These are phyloP conservation scores for Myrmaecium sp. DNA, from an alignment of 2,329 filamentous ascomycete species.

Conservation along the genomic window DNA sequence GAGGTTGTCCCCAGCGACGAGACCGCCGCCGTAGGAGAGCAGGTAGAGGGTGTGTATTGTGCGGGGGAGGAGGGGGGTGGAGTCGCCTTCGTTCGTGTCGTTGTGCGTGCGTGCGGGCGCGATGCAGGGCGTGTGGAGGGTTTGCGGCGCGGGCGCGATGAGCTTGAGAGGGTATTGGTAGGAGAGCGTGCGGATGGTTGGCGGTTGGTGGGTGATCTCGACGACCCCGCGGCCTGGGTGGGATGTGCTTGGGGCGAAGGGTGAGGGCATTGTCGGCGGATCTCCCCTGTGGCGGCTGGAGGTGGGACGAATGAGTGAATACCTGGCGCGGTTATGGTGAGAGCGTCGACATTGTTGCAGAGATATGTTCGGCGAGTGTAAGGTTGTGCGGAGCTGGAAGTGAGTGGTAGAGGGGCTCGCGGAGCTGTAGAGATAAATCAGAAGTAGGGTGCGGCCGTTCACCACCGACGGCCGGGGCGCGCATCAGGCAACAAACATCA, in stretches of 20 bases:
- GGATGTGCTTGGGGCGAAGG: slow-evolving; percentile 59
- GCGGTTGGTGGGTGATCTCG: slow-evolving; percentile 54
- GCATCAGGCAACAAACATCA: too few relatives aligned
- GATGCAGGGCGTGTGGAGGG: slow-evolving; percentile 23
- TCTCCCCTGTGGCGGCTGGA: background rate
- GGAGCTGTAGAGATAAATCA: too few relatives aligned
- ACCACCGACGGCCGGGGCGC: too few relatives aligned
- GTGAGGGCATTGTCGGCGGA: slow-evolving; percentile 31
- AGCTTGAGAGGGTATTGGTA: slow-evolving; percentile 95
- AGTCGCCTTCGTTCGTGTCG: slow-evolving; percentile 6
- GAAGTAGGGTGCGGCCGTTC: too few relatives aligned
- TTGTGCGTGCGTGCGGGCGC: slow-evolving; percentile 1
- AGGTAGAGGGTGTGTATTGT: slow-evolving; percentile 60
- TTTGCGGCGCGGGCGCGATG: slow-evolving; percentile 55
- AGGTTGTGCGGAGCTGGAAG: too few relatives aligned
- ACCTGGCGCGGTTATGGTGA: too few relatives aligned
- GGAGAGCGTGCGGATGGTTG: slow-evolving; percentile 50
- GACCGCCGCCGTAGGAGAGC: slow-evolving; percentile 83
- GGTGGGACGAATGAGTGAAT: background rate
- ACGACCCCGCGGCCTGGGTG: slow-evolving; percentile 64
- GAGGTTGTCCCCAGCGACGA: slow-evolving; percentile 76
- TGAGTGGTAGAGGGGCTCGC: too few relatives aligned
- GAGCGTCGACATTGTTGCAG: too few relatives aligned
- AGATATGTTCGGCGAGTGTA: too few relatives aligned
- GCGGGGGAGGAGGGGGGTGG: slow-evolving; percentile 9